phyloP scores from a whole-genome alignment of 129 eudicot species.

The Helianthus annuus region DNA sequence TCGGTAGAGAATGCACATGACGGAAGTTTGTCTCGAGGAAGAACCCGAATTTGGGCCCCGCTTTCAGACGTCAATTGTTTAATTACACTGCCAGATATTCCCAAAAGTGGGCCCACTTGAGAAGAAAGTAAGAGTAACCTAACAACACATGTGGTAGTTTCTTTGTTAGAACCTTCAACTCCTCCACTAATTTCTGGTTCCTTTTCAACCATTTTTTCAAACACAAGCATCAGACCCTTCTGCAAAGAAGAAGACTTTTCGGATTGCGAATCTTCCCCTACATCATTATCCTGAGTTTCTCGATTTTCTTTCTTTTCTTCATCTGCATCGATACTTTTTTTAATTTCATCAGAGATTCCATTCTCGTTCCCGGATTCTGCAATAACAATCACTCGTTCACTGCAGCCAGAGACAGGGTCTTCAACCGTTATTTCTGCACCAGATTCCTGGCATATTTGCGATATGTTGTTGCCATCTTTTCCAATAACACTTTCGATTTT shows the following conservation, averaged over 20 bases:
- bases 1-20: slow-evolving; percentile 76
- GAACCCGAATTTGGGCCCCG: slow-evolving; percentile 79
- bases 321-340: slow-evolving; percentile 32
- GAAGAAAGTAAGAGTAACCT: slow-evolving; percentile 70
- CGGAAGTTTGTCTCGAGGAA: slow-evolving; percentile 80
- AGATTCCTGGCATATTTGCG: slow-evolving; percentile 72
- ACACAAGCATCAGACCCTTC: slow-evolving; percentile 74
- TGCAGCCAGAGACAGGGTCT: slow-evolving; percentile 76
- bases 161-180: slow-evolving; percentile 44
- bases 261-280: slow-evolving; percentile 43
- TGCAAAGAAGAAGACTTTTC: slow-evolving; percentile 62
- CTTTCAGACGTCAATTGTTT: slow-evolving; percentile 77
- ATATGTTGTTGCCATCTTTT: slow-evolving; percentile 63
- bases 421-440: slow-evolving; percentile 83
- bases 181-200: slow-evolving; percentile 51
- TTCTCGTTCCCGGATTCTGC: slow-evolving; percentile 55
- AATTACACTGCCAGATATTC: slow-evolving; percentile 64
- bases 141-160: slow-evolving; percentile 39
- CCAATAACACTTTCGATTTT: slow-evolving; percentile 67
- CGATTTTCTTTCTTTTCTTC: slow-evolving; percentile 42
- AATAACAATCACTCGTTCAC: slow-evolving; percentile 72
- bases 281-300: slow-evolving; percentile 35
- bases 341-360: slow-evolving; percentile 36
- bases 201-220: slow-evolving; percentile 68
- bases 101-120: slow-evolving; percentile 77